Evolutionary conservation across 352 stramenopile genomes (phyloP).

Genomic region (Pythium sp.): DNA sequence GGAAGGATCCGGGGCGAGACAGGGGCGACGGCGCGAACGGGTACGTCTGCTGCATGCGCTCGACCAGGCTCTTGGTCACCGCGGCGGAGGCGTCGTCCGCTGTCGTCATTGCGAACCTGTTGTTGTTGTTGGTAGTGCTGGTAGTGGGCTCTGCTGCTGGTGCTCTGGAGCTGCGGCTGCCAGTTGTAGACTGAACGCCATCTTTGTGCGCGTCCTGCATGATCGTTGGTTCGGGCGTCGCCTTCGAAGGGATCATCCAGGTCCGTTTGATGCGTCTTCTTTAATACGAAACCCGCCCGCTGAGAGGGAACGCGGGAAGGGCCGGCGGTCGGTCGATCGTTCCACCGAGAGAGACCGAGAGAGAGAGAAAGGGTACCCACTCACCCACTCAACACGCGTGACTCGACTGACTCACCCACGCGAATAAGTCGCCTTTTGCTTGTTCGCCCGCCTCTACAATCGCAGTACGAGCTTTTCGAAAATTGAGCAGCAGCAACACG

Average conservation of each 20-base stretch:
- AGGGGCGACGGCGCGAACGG: slow-evolving; percentile 11
- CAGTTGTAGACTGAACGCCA: neutral
- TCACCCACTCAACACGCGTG: too few relatives aligned
- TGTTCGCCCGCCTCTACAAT: neutral
- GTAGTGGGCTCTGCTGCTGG: neutral
- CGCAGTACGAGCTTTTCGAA: neutral
- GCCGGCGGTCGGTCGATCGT: neutral
- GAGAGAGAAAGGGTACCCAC: neutral
- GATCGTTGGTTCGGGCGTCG: neutral
- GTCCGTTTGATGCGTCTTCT: neutral
- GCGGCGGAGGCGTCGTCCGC: slow-evolving; percentile 1
- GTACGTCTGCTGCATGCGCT: slow-evolving; percentile 20
- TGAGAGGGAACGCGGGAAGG: neutral
- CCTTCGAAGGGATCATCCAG: slow-evolving; percentile 11
- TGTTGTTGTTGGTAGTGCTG: neutral
- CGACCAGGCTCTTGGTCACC: slow-evolving; percentile 7
- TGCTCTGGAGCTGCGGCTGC: neutral
- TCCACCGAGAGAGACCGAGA: neutral
- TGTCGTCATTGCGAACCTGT: neutral
- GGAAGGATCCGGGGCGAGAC: neutral
- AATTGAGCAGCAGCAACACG: neutral
- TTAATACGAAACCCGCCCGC: neutral
- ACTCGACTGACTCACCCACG: neutral
- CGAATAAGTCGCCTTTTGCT: neutral
- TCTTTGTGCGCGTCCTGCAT: slow-evolving; percentile 15